Conservation (phyloP, 768 basidiomycete species). For the Cystobasidium ongulense region DNA sequence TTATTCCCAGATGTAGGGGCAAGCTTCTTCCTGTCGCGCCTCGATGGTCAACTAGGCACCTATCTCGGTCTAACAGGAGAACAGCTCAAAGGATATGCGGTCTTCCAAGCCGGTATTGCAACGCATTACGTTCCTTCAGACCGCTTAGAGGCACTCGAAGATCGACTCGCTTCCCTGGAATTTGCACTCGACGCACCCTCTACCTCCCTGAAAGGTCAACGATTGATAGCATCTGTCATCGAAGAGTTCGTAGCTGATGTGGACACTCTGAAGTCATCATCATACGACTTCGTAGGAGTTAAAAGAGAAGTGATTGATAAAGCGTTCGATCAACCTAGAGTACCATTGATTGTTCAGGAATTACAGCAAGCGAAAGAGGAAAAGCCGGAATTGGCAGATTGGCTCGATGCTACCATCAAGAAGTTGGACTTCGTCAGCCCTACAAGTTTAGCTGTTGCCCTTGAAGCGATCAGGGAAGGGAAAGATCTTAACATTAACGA, state of each 20-base stretch:
- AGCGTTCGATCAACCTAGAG: constrained; percentile 63
- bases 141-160: constrained; percentile 52
- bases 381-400: constrained; percentile 53
- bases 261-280: constrained; percentile 27
- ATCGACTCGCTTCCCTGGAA: constrained; percentile 19
- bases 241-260: constrained; percentile 57
- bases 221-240: constrained; percentile 61
- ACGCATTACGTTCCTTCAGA: constrained; percentile 83
- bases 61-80: constrained; percentile 82
- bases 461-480: constrained; percentile 69
- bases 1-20: constrained; percentile 79
- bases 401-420: constrained; percentile 66
- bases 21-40: constrained; percentile 73
- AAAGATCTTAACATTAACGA: constrained; percentile 56
- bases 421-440: constrained; percentile 67
- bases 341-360: constrained; percentile 61
- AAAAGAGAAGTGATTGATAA: constrained; percentile 69
- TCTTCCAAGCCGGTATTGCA: constrained; percentile 70
- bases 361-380: constrained; percentile 46
- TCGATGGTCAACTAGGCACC: constrained; percentile 89
- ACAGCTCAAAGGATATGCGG: constrained; percentile 64
- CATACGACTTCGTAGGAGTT: constrained; percentile 50
- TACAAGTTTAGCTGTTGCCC: constrained; percentile 82
- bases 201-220: constrained; percentile 44
- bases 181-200: constrained; percentile 13